phyloP scores from a whole-genome alignment of 306 rosid species.

The Vigna radiata region DNA sequence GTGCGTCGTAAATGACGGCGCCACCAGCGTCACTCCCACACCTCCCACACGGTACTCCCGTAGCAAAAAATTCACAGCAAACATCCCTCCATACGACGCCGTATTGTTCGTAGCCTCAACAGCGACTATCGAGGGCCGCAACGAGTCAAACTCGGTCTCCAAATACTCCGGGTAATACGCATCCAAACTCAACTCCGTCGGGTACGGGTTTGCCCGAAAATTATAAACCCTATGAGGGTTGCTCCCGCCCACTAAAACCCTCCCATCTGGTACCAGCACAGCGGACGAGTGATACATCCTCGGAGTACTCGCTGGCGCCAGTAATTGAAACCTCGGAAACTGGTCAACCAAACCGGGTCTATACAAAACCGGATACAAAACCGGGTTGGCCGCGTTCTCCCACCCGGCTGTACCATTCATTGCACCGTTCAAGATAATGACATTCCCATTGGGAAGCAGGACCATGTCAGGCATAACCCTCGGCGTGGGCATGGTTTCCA shows the following conservation, averaged over 20 bases:
- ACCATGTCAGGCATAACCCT: conserved; percentile 82
- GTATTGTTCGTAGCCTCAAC: conserved; percentile 43
- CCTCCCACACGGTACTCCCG: conserved; percentile 3
- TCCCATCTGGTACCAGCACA: conserved; percentile 66
- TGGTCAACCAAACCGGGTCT: conserved; percentile 37
- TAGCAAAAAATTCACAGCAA: conserved; percentile 55
- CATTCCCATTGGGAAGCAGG: conserved; percentile 64
- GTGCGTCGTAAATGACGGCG: conserved; percentile 82
- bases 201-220: conserved; percentile 56
- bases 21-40: conserved; percentile 48
- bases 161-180: conserved; percentile 66
- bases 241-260: conserved; percentile 83
- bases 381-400: conserved; percentile 69
- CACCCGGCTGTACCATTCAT: conserved; percentile 76
- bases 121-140: conserved; percentile 58
- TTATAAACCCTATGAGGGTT: conserved; percentile 69
- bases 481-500: conserved; percentile 71
- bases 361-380: conserved; percentile 59
- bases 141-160: not conserved
- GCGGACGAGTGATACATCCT: conserved; percentile 84
- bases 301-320: conserved; percentile 53
- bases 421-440: conserved; percentile 74
- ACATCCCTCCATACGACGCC: conserved; percentile 47
- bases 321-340: conserved; percentile 43
- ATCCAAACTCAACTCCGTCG: conserved; percentile 75